phyloP scores from a whole-genome alignment of 768 basidiomycete species.

The Rhodocollybia butyracea region DNA sequence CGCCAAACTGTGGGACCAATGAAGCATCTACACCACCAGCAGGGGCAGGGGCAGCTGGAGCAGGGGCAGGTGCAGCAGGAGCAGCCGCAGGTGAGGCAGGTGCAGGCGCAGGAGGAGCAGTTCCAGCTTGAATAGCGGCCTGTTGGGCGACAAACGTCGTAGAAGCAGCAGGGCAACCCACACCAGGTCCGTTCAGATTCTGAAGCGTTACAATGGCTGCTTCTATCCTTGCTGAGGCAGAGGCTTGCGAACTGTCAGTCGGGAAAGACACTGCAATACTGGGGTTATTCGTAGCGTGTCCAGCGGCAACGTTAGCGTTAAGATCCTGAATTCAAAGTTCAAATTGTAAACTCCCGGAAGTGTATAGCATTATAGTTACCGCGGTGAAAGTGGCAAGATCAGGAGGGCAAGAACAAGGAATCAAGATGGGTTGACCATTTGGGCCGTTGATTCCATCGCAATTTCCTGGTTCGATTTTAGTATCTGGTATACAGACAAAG shows the following conservation, averaged over 20 bases:
- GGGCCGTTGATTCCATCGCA: conserved; percentile 61
- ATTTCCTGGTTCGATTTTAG: conserved; percentile 50
- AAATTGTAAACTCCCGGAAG: not conserved
- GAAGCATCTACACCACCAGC: conserved; percentile 44
- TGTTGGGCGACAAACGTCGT: conserved; percentile 48
- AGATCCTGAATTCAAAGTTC: conserved; percentile 29
- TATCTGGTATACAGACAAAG: conserved; percentile 50
- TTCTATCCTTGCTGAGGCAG: conserved; percentile 54
- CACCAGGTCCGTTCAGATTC: conserved; percentile 65
- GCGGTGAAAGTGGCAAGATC: conserved; percentile 46
- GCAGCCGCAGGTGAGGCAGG: conserved; percentile 17
- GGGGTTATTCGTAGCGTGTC: conserved; percentile 62
- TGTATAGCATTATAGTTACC: conserved; percentile 36
- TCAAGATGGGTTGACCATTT: conserved; percentile 51
- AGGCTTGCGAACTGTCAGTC: conserved; percentile 50
- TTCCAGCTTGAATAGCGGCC: conserved; percentile 11
- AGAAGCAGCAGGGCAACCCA: conserved; percentile 63
- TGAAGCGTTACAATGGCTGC: conserved; percentile 65
- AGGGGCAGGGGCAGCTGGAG: conserved; percentile 23
- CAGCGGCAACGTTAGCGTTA: conserved; percentile 56
- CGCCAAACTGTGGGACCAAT: conserved; percentile 59
- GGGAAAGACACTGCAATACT: conserved; percentile 58
- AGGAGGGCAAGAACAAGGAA: conserved; percentile 68
- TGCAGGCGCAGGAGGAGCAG: not conserved
- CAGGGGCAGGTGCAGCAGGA: conserved; percentile 25